Conservation (phyloP, 1,284 basidiomycete genomes). For the Vanrija sp. region DNA sequence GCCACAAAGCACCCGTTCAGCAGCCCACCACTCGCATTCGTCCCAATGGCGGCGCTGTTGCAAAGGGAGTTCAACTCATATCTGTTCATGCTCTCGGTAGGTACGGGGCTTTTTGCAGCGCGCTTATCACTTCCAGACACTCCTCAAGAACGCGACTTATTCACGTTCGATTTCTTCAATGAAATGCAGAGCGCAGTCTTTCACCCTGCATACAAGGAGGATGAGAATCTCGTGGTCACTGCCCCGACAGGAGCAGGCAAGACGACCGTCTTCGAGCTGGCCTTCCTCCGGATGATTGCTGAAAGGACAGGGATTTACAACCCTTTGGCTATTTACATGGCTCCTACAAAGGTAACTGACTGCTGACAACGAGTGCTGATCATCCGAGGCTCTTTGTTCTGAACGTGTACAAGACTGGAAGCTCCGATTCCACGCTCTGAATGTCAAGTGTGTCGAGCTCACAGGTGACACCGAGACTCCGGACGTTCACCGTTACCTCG, state of each 20-base stretch:
- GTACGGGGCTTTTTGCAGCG: neutral
- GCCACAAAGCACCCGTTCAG: no score
- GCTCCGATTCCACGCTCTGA: slow-evolving; percentile 67
- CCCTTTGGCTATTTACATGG: slow-evolving; percentile 74
- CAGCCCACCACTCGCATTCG: no score
- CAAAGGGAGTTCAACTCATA: neutral
- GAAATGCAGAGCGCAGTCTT: slow-evolving; percentile 19
- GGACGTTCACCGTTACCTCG: slow-evolving; percentile 61
- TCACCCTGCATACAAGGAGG: slow-evolving; percentile 55
- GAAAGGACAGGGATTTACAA: slow-evolving; percentile 52
- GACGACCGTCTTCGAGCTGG: slow-evolving; percentile 87
- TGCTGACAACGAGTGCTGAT: neutral
- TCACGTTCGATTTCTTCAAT: slow-evolving; percentile 19
- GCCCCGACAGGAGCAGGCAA: slow-evolving; percentile 91
- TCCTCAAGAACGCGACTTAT: slow-evolving; percentile 1
- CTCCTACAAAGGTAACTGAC: slow-evolving; percentile 78
- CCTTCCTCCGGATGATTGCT: slow-evolving; percentile 73
- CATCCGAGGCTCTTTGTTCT: slow-evolving; percentile 70
- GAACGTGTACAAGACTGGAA: slow-evolving; percentile 84
- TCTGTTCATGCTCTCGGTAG: slow-evolving; percentile 7
- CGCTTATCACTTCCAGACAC: slow-evolving; percentile 2
- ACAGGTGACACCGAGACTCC: slow-evolving; percentile 80
- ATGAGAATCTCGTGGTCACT: slow-evolving; percentile 76
- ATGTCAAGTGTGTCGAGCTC: slow-evolving; percentile 75
- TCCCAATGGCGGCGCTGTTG: no score